Evolutionary conservation across 371 early-diverging fungal genomes (phyloP).

Genomic region (Cladochytrium tenue): DNA sequence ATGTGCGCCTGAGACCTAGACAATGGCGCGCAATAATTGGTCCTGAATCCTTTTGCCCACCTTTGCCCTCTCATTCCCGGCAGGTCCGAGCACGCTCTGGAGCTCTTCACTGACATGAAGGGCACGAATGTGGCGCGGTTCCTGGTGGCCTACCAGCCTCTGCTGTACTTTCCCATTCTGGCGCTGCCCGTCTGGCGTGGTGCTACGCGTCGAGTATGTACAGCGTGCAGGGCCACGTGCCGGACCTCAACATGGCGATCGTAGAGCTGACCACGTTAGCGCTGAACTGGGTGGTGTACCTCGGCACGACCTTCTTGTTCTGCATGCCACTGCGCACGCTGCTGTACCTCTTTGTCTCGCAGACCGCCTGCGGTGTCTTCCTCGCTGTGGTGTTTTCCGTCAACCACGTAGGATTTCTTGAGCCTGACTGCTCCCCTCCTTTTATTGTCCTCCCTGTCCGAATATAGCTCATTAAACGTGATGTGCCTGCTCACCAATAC

Average conservation of each 20-base stretch:
- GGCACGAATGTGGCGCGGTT: conserved; percentile 69
- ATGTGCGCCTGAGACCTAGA: no score
- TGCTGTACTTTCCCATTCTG: conserved; percentile 80
- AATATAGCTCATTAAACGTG: not conserved
- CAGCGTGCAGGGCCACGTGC: conserved; percentile 56
- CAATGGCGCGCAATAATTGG: conserved; percentile 53
- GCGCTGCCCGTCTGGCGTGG: conserved; percentile 74
- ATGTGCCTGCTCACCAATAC: conserved; percentile 6
- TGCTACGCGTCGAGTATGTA: conserved; percentile 69
- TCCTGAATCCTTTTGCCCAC: not conserved
- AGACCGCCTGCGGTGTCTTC: conserved; percentile 75
- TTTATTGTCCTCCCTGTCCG: not conserved
- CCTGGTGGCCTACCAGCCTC: conserved; percentile 75
- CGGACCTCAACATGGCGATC: conserved; percentile 32
- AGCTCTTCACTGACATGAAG: conserved; percentile 67
- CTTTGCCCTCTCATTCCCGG: conserved; percentile 15
- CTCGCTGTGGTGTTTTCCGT: conserved; percentile 79
- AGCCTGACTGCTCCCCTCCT: not conserved
- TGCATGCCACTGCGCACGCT: conserved; percentile 55
- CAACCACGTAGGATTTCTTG: conserved; percentile 63
- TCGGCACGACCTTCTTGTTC: conserved; percentile 56
- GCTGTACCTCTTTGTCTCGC: conserved; percentile 68
- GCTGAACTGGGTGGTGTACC: conserved; percentile 74
- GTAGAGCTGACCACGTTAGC: conserved; percentile 64
- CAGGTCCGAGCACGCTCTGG: conserved; percentile 75